Base-by-base conservation (phyloP, 768 basidiomycete genomes). In the Hericium rajendrae region DNA sequence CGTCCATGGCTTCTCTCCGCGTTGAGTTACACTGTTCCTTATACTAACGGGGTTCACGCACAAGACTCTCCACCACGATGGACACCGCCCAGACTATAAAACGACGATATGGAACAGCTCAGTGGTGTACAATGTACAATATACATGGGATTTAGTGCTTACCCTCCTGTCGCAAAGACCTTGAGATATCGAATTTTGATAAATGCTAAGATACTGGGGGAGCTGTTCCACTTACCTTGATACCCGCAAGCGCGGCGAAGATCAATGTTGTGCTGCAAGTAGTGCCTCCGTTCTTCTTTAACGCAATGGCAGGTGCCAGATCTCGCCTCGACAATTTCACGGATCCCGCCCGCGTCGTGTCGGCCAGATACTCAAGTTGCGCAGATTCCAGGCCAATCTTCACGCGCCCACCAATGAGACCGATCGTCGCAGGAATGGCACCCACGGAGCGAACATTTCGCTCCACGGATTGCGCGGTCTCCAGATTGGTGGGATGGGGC, bases 131-230 rank as follows among this genome's bases (percentile, higher is more conserved):
- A 43, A 32, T 57, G 0, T 48, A 48, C 24, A 43, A 22, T 57
- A 8, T 48, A 48, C 24, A 40, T 22, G 10, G 16, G 28, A 26
- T 46, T 52, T 26, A 55, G 9, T 32, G 53, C 79, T 71, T 69
- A 88, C 88, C 94, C 95, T 65, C 95, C 95, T 2, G 95, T 99
- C 16, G 89, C 83, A 71, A 94, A 93, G 10, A 92, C 79, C 89
- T 92, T 48, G 49, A 51, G 38, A 39, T 22, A 2, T 10, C 28
- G 40, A 51, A 62, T 28, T 38, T 39, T 38, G 22, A 37, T 62
- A 22, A 66, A 22, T 49, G 68, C 38, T 24, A 59, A 37, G 37
- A 59, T 37, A 46, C 48, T 32, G 5, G 1, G 1, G 32, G 1
- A 8, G 43, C 6, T 9, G 11, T 46, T 18, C 20, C 20, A 6